Base-by-base conservation (phyloP, 257 asterid genomes). In the Echium plantagineum region DNA sequence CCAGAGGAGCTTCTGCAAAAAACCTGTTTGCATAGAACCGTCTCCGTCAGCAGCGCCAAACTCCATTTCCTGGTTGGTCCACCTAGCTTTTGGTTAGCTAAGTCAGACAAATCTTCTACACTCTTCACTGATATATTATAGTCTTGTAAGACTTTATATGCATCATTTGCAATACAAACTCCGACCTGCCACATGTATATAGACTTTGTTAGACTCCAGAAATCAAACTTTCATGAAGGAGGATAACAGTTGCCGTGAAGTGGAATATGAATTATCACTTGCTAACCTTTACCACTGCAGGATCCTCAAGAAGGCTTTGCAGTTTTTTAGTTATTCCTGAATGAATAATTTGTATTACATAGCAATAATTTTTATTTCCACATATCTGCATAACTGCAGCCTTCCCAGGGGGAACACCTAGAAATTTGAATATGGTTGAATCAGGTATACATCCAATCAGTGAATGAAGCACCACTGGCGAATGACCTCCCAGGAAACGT, bases 321-420 rank as follows among this genome's bases (percentile, higher is more conserved):
- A 91, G 74, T 20, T 65, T 79, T 62, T 77, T 77, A 54, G 98
- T 81, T 60, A 91, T 83, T 73, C 90, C 93, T 31, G 96, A 77
- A 68, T 85, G 91, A 71, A 75, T 51, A 57, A 91, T 78, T 79
- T 91, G 98, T 78, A 91, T 35, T 46, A 91, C 89, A 73, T 82
- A 75, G 68, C 98, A 91, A 60, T 62, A 53, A 60, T 54, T 69
- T 55, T 67, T 77, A 61, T 79, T 94, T 49, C 85, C 93, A 57
- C 95, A 91, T 70, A 91, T 83, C 75, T 91, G 96, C 86, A 91
- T 68, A 59, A 87, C 95, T 53, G 98, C 96, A 42, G 86, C 89
- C 75, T 87, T 83, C 73, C 96, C 88, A 57, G 90, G 90, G 42
- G 91, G 62, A 56, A 74, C 83, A 58, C 98, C 98, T 90, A 22